Evolutionary conservation across 2,329 filamentous ascomycete genomes (phyloP).

Genomic region (Mycosphaerella sp.): DNA sequence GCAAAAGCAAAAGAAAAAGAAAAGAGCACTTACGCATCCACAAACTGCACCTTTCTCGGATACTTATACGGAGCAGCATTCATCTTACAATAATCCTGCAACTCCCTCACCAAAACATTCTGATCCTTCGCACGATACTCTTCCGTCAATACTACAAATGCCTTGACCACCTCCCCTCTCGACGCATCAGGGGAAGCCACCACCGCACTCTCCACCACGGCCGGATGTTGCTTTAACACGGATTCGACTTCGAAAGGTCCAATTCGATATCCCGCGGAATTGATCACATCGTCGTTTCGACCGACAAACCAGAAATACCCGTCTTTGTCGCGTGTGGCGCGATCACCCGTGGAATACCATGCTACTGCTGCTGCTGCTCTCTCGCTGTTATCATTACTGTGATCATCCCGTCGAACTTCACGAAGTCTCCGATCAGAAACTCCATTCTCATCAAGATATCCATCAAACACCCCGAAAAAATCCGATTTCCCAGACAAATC

Average conservation of each 20-base stretch:
- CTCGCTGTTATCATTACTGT: background rate
- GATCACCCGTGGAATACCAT: conserved; percentile 43
- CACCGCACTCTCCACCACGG: conserved; percentile 38
- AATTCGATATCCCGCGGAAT: conserved; percentile 37
- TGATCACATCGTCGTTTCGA: conserved; percentile 72
- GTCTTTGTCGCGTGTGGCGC: conserved; percentile 89
- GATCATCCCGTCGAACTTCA: background rate
- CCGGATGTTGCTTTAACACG: conserved; percentile 37
- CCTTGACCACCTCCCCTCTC: conserved; percentile 39
- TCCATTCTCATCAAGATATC: conserved; percentile 24
- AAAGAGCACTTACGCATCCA: conserved; percentile 21
- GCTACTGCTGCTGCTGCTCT: background rate
- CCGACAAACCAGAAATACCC: conserved; percentile 99
- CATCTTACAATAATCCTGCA: conserved; percentile 39
- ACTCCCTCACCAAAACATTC: conserved; percentile 28
- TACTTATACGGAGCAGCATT: conserved; percentile 41
- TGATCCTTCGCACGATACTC: conserved; percentile 19
- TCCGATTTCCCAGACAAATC: conserved; percentile 17
- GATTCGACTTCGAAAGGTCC: conserved; percentile 41
- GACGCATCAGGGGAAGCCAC: conserved; percentile 36
- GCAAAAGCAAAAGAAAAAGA: too few relatives aligned
- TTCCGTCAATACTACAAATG: conserved; percentile 36
- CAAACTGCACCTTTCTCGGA: conserved; percentile 37
- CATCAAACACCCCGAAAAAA: conserved; percentile 29
- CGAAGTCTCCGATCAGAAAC: conserved; percentile 21